Base-by-base conservation (phyloP, 108 stramenopile species). In the Pseudonitzschia multiseries region DNA sequence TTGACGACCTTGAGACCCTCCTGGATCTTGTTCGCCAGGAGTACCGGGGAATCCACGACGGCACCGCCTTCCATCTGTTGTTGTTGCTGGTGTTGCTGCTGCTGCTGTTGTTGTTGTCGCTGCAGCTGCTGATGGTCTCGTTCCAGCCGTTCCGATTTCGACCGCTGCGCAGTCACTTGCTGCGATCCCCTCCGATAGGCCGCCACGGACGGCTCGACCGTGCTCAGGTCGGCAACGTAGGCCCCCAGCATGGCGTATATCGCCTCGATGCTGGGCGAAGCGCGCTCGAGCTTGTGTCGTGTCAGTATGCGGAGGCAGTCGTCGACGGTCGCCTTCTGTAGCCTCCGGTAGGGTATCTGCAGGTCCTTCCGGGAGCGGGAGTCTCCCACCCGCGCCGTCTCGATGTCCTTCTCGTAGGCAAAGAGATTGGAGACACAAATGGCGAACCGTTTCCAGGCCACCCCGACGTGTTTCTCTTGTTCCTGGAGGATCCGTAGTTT, bases 381-480 rank as follows among this genome's bases (percentile, higher is more conserved):
- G 20, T 83, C 79, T 24, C 70, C 85, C 86, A 86, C 66, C 65
- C 83, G 79, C 20, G 82, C 83, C 32, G 68, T 80, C 74, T 92
- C 93, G 9, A 91, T 65, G 40, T 94, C 90, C 68, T 91, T 94
- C 65, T 94, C 93, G 27, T 83, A 85, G 31, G 87, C 74, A 83
- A 89, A 94, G 33, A 94, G 77, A 71, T 84, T 87, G 21, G 87
- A 86, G 44, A 94, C 31, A 20, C 85, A 73, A 52, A 87, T 84
- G 21, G 89, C 90, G 67, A 94, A 83, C 8, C 79, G 54, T 43
- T 89, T 89, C 93, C 93, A 94, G 32, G 87, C 79, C 14, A 71
- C 74, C 15, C 87, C 89, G 44, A 86, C 53, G 26, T 76, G 57
- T 17, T 78, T 77, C 70, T 94, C 93, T 32, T 87, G 65, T 61